Evolutionary conservation across 176 grass and related monocot genomes (phyloP).

Genomic region (Phoenix dactylifera): DNA sequence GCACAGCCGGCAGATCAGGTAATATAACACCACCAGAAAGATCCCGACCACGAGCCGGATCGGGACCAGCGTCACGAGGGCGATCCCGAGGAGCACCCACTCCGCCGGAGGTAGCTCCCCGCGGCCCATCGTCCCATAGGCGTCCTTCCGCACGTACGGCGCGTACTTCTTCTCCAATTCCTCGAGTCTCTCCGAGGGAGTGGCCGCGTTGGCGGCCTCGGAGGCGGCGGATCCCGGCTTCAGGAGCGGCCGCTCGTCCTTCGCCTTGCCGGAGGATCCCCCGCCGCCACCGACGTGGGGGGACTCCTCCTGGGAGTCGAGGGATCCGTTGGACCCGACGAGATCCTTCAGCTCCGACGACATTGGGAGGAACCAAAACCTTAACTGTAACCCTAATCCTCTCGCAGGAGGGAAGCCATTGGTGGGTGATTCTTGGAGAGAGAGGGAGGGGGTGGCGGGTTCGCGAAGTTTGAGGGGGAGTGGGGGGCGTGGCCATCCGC

Average conservation of each 20-base stretch:
- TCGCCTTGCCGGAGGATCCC: constrained; percentile 5
- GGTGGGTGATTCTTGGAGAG: no score
- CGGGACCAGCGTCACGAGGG: constrained; percentile 38
- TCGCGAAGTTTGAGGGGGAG: no score
- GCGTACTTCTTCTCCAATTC: constrained; percentile 75
- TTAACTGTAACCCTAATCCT: no score
- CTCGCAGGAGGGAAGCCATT: no score
- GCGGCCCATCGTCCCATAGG: constrained; percentile 67
- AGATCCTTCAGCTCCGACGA: no score
- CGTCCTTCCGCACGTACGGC: constrained; percentile 53
- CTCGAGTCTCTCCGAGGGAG: constrained; percentile 18
- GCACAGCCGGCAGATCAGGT: constrained; percentile 65
- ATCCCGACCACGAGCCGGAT: constrained; percentile 41
- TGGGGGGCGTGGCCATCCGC: no score
- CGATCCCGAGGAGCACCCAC: constrained; percentile 29
- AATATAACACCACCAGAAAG: constrained; percentile 54
- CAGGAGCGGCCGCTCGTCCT: constrained; percentile 32
- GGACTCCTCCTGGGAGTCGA: no score
- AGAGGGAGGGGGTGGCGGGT: no score
- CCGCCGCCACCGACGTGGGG: no score
- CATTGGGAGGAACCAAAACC: no score
- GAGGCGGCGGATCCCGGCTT: constrained; percentile 10
- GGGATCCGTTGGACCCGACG: no score
- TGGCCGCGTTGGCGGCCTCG: background rate
- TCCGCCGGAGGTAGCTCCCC: constrained; percentile 34